phyloP scores from a whole-genome alignment of 139 green algal species.

The Raphidocelis subcapitata region DNA sequence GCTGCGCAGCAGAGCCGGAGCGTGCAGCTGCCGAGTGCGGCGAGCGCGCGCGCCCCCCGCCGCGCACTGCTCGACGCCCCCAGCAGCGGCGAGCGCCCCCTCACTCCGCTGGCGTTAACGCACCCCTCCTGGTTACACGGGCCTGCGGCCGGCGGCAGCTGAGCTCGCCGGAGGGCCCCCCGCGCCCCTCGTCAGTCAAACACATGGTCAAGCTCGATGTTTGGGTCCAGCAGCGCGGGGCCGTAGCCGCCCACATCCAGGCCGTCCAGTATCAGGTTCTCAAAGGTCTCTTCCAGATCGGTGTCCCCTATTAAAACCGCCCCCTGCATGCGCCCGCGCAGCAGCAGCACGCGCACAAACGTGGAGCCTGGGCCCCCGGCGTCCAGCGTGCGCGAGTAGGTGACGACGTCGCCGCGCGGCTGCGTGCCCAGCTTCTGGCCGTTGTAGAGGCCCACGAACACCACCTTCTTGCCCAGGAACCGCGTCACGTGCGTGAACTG shows the following conservation, averaged over 20 bases:
- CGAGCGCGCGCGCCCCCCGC: no score
- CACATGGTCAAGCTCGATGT: slow-evolving; percentile 74
- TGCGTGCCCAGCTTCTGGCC: slow-evolving; percentile 73
- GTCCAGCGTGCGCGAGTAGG: slow-evolving; percentile 54
- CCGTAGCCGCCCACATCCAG: slow-evolving; percentile 73
- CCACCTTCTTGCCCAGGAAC: slow-evolving; percentile 82
- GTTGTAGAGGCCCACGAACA: slow-evolving; percentile 90
- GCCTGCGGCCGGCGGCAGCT: no score
- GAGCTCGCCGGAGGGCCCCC: no score
- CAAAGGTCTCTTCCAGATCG: slow-evolving; percentile 82
- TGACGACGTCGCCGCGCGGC: slow-evolving; percentile 50
- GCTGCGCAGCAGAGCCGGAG: no score
- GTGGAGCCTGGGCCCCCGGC: slow-evolving; percentile 25
- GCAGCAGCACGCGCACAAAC: slow-evolving; percentile 84
- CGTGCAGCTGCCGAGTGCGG: no score
- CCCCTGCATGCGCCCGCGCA: slow-evolving; percentile 64
- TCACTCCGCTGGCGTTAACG: no score
- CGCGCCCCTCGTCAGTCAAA: slow-evolving; percentile 78
- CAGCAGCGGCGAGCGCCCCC: no score
- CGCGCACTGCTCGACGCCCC: no score
- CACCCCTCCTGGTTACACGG: no score
- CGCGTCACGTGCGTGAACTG: slow-evolving; percentile 83
- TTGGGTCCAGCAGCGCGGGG: slow-evolving; percentile 71
- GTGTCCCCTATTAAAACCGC: slow-evolving; percentile 84
- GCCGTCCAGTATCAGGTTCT: slow-evolving; percentile 87